phyloP scores from a whole-genome alignment of 2,329 filamentous ascomycete genomes.

The Pseudogymnoascus destructans region DNA sequence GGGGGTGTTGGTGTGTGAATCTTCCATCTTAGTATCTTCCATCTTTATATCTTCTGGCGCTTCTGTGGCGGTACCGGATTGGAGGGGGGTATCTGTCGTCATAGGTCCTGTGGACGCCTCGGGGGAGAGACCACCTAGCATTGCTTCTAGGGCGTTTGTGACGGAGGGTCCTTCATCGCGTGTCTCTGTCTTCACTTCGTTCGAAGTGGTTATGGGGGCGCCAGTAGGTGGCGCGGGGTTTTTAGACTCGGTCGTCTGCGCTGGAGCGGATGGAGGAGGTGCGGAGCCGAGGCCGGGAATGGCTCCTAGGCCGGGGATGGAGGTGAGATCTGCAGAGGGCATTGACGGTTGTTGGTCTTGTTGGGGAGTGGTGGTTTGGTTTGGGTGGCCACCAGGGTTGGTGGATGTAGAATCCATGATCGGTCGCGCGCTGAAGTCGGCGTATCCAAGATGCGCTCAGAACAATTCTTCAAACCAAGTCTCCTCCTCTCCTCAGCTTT shows the following conservation, averaged over 20 bases:
- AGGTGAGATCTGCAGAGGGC: neutral
- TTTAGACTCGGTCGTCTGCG: neutral
- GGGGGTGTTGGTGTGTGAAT: neutral
- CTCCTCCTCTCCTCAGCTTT: neutral
- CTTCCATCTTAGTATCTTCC: conserved; percentile 5
- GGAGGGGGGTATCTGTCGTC: neutral
- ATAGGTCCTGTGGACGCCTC: neutral
- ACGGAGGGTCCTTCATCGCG: conserved; percentile 1
- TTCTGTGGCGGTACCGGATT: neutral
- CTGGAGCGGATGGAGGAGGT: neutral
- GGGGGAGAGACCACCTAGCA: neutral
- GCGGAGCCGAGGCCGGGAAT: neutral
- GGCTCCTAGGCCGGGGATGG: neutral
- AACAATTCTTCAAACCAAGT: neutral
- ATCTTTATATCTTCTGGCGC: conserved; percentile 1
- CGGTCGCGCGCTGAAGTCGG: neutral
- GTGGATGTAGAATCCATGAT: neutral
- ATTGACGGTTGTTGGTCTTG: neutral
- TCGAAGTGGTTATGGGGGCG: neutral
- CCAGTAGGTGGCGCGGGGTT: neutral
- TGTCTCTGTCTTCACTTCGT: neutral
- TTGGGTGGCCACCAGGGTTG: neutral
- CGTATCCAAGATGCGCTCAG: neutral
- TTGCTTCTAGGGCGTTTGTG: conserved; percentile 9
- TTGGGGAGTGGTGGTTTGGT: neutral